Evolutionary conservation across 345 rosid species (phyloP).

Genomic region (Melaleuca alternifolia): DNA sequence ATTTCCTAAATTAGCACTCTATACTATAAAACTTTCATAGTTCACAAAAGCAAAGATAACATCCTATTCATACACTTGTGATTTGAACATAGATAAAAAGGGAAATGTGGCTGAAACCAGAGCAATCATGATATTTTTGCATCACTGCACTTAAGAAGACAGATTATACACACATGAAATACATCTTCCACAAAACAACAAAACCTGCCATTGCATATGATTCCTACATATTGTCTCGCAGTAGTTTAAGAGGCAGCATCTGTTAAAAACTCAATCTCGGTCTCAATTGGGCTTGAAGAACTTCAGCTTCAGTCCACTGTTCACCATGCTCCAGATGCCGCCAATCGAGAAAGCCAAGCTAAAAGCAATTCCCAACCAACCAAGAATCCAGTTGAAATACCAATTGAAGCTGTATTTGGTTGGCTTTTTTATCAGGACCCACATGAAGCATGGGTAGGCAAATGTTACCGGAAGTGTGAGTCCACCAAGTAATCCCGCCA

Average conservation of each 20-base stretch:
- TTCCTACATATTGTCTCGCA: neutral
- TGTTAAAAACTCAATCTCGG: neutral
- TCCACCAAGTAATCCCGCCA: slow-evolving; percentile 88
- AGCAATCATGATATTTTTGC: neutral
- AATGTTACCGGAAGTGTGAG: slow-evolving; percentile 91
- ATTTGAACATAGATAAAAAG: neutral
- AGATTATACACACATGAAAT: neutral
- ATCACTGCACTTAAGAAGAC: neutral
- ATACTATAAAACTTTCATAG: neutral
- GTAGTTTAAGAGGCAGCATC: neutral
- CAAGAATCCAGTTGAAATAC: slow-evolving; percentile 91
- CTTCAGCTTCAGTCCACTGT: slow-evolving; percentile 73
- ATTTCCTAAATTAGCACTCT: neutral
- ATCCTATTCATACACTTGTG: neutral
- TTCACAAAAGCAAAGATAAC: neutral
- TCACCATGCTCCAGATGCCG: slow-evolving; percentile 87
- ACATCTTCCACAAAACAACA: neutral
- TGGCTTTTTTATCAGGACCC: slow-evolving; percentile 84
- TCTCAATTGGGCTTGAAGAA: slow-evolving; percentile 74
- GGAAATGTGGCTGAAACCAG: neutral
- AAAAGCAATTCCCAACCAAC: slow-evolving; percentile 88
- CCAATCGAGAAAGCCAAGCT: slow-evolving; percentile 91
- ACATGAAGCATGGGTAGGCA: slow-evolving; percentile 99
- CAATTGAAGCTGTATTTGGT: slow-evolving; percentile 80
- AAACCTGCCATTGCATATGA: neutral